Base-by-base conservation (phyloP, 257 asterid species). In the Solanum chiquidenum region DNA sequence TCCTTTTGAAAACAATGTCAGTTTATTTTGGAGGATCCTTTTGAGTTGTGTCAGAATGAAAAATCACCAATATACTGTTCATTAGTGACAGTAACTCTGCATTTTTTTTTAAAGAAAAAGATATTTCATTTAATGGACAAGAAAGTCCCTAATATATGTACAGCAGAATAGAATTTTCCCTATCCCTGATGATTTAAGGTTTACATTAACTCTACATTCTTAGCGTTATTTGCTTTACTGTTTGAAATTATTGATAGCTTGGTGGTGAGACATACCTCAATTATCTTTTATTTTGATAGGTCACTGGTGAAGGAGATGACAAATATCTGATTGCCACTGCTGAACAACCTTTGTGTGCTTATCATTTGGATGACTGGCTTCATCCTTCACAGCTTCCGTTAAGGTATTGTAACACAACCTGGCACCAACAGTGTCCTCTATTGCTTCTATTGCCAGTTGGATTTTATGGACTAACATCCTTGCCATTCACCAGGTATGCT, bases 241-340 rank as follows among this genome's bases (percentile, higher is more conserved):
- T 82, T 5, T 29, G 31, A 82, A 82, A 82, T 82, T 82, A 10
- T 27, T 77, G 37, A 10, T 40, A 62, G 84, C 62, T 40, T 80
- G 68, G 68, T 46, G 68, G 42, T 37, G 20, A 46, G 85, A 46
- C 12, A 27, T 10, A 49, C 44, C 29, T 80, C 85, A 80, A 25
- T 60, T 40, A 29, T 87, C 29, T 88, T 90, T 46, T 89, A 74
- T 69, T 87, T 76, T 52, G 42, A 92, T 87, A 96, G 98, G 98
- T 97, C n/a, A 95, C 98, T 85, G 99, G 98, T 40, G 99, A 95
- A 86, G 99, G 98, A 62, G 99, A 97, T 52, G 98, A 97, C 89
- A 97, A 97, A 87, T 95, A 97, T 92, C 92, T 97, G 85, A 97
- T 97, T 90, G 99, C 99, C 58, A 96, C 99, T 3, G 96, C 98